A percentile compares a stretch with the other conserved stretches of the same genome.
phyloP scores from a whole-genome alignment of 768 basidiomycete species.

The Sistotremastrum suecicum region DNA sequence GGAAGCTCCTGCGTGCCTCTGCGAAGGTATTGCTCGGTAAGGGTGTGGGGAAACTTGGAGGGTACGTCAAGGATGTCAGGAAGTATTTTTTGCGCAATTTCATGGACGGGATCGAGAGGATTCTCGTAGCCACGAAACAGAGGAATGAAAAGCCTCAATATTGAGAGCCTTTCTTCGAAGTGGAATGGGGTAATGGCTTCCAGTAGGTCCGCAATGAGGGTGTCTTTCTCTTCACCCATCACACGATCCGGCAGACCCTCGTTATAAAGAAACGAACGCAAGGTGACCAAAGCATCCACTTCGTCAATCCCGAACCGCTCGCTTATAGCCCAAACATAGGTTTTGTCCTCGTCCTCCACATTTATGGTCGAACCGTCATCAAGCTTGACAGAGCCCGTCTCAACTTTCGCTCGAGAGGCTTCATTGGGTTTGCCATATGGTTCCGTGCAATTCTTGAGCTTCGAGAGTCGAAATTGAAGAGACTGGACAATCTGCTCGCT shows the following conservation, averaged over 20 bases:
- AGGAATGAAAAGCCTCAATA: conserved; percentile 56
- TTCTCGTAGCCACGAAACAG: conserved; percentile 62
- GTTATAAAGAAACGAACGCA: conserved; percentile 69
- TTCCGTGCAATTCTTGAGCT: conserved; percentile 40
- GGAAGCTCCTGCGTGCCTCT: conserved; percentile 40
- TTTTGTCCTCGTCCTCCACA: conserved; percentile 58
- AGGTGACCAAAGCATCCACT: conserved; percentile 57
- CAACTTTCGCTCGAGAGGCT: conserved; percentile 51
- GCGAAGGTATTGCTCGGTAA: conserved; percentile 47
- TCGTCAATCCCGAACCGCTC: conserved; percentile 64
- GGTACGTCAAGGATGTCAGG: conserved; percentile 52
- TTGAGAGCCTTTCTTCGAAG: conserved; percentile 61
- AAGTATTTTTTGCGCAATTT: conserved; percentile 38
- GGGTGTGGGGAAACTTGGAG: conserved; percentile 39
- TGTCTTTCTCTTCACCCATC: conserved; percentile 27
- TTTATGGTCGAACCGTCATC: conserved; percentile 45
- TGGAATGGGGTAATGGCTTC: conserved; percentile 71
- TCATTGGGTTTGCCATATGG: conserved; percentile 60
- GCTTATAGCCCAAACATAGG: conserved; percentile 60
- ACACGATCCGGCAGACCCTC: conserved; percentile 46
- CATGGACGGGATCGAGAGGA: conserved; percentile 35
- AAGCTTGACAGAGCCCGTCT: conserved; percentile 55
- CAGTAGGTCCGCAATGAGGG: conserved; percentile 43
- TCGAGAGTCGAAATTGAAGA: conserved; percentile 39
- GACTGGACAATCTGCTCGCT: conserved; percentile 45